A percentile compares a stretch with the other conserved stretches of the same genome.
Evolutionary conservation across 495 filamentous ascomycete genomes (phyloP).

Genomic region (Usnea hakonensis): DNA sequence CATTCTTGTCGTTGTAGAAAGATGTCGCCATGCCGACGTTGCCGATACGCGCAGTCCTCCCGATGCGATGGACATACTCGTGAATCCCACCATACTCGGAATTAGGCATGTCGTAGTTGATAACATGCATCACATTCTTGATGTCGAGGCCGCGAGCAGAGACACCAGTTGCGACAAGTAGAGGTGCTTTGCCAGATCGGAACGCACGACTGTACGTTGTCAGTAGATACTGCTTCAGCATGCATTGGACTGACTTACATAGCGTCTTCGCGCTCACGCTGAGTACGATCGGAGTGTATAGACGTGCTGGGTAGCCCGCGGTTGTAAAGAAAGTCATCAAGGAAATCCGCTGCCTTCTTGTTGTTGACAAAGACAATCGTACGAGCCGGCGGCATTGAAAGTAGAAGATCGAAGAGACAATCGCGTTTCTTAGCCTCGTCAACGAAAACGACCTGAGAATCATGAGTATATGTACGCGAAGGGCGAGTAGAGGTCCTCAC

Average conservation of each 20-base stretch:
- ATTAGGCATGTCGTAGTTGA: constrained; percentile 84
- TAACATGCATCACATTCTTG: constrained; percentile 74
- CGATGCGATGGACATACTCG: constrained; percentile 92
- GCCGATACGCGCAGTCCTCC: constrained; percentile 90
- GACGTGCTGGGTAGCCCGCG: constrained; percentile 69
- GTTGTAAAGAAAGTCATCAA: constrained; percentile 86
- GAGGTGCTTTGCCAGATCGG: constrained; percentile 60
- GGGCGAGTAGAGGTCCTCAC: constrained; percentile 24
- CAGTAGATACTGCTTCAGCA: constrained; percentile 5
- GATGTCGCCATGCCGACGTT: constrained; percentile 79
- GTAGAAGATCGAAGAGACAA: constrained; percentile 64
- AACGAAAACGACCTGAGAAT: constrained; percentile 49
- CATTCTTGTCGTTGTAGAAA: constrained; percentile 72
- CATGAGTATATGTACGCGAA: neutral
- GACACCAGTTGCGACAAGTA: constrained; percentile 79
- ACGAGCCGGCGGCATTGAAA: constrained; percentile 58
- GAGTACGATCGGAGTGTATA: constrained; percentile 80
- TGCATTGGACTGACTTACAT: constrained; percentile 47
- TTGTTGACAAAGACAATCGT: constrained; percentile 88
- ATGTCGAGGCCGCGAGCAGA: constrained; percentile 88
- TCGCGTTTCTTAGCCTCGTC: constrained; percentile 56
- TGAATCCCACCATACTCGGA: constrained; percentile 71
- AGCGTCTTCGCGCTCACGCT: constrained; percentile 87
- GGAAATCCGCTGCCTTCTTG: constrained; percentile 62
- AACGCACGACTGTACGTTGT: constrained; percentile 59